These are phyloP conservation scores for Phanerochaete sordida DNA, from an alignment of 768 basidiomycete species.

Conservation along the genomic window DNA sequence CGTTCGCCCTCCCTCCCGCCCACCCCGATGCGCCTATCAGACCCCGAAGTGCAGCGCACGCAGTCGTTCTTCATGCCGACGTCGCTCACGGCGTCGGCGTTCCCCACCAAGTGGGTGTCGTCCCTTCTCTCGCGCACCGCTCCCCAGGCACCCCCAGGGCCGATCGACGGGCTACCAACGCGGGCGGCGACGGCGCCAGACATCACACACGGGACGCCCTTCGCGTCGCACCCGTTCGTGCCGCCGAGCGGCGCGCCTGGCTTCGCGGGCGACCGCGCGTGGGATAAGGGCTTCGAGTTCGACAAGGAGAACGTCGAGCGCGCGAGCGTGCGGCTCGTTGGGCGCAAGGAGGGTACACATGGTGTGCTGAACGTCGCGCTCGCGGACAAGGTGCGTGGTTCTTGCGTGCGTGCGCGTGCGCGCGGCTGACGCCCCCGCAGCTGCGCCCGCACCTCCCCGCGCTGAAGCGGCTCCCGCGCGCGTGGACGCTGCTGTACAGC, in stretches of 20 bases:
- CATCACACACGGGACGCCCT: slow-evolving; percentile 48
- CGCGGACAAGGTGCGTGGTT: slow-evolving; percentile 56
- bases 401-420: not conserved
- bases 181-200: slow-evolving; percentile 1
- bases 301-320: slow-evolving; percentile 32
- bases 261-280: slow-evolving; percentile 57
- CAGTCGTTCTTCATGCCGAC: slow-evolving; percentile 42
- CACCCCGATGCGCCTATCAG: slow-evolving; percentile 28
- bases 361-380: slow-evolving; percentile 49
- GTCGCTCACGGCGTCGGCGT: slow-evolving; percentile 19
- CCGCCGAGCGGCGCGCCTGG: slow-evolving; percentile 72
- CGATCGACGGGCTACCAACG: slow-evolving; percentile 2
- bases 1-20: slow-evolving; percentile 30
- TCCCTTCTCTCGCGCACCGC: slow-evolving; percentile 35
- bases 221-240: slow-evolving; percentile 40
- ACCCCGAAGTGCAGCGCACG: slow-evolving; percentile 32
- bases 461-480: slow-evolving; percentile 61
- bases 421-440: slow-evolving; percentile 31
- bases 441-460: slow-evolving; percentile 72
- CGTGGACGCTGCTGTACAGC: slow-evolving; percentile 83
- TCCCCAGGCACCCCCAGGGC: slow-evolving; percentile 9
- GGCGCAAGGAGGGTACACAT: slow-evolving; percentile 52
- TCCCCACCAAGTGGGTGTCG: slow-evolving; percentile 51
- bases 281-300: slow-evolving; percentile 59
- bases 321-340: slow-evolving; percentile 47